phyloP scores from a whole-genome alignment of 257 asterid species.

The Lycium ferocissimum region DNA sequence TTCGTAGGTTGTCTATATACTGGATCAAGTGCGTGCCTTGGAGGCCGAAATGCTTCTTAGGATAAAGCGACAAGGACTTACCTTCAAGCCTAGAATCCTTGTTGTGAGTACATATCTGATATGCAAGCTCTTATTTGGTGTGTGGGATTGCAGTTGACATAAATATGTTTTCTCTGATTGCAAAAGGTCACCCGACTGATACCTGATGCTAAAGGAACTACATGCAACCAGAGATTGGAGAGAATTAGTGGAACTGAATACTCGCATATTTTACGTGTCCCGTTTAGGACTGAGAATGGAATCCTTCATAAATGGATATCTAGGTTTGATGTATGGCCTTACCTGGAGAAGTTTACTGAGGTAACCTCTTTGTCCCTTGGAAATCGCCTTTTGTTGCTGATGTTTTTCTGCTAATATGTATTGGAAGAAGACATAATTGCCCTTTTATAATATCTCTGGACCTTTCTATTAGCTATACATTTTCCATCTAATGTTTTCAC shows the following conservation, averaged over 20 bases:
- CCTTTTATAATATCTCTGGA: neutral
- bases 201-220: constrained; percentile 96
- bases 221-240: constrained; percentile 93
- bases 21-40: constrained; percentile 98
- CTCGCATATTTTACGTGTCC: constrained; percentile 89
- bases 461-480: neutral
- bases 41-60: constrained; percentile 90
- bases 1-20: constrained; percentile 83
- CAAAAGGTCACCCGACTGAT: constrained; percentile 87
- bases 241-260: constrained; percentile 81
- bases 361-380: constrained; percentile 39
- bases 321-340: constrained; percentile 98
- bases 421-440: neutral
- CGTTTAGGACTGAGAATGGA: constrained; percentile 83
- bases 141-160: constrained; percentile 21
- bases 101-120: constrained; percentile 54
- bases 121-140: neutral
- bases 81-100: constrained; percentile 78
- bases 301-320: constrained; percentile 93
- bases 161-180: constrained; percentile 28
- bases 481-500: neutral
- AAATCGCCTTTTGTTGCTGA: too few species aligned
- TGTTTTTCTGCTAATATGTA: neutral
- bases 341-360: constrained; percentile 89
- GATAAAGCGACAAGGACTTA: constrained; percentile 86